Evolutionary conservation across 129 eudicot genomes (phyloP).

Genomic region (Escallonia herrerae): DNA sequence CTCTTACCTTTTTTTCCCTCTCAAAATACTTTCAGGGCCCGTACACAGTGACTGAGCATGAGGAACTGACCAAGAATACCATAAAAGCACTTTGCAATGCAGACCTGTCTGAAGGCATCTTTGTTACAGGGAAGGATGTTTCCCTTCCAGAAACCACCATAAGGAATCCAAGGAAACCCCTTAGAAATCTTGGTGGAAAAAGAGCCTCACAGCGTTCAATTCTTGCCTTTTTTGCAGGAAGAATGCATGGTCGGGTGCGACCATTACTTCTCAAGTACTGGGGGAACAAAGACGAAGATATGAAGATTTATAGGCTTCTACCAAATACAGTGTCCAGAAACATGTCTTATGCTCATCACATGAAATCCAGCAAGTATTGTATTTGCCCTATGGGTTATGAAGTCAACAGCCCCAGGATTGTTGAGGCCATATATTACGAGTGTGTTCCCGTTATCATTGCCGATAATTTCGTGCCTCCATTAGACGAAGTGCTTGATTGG

Average conservation of each 20-base stretch:
- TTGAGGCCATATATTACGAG: conserved; percentile 83
- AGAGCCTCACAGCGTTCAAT: conserved; percentile 74
- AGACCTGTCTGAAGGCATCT: conserved; percentile 77
- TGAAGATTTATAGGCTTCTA: conserved; percentile 61
- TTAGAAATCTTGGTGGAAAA: conserved; percentile 67
- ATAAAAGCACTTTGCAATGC: conserved; percentile 92
- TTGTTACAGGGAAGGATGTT: conserved; percentile 59
- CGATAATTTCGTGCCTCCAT: conserved; percentile 72
- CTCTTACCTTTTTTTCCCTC: background rate
- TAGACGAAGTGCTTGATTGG: conserved; percentile 76
- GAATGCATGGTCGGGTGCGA: conserved; percentile 86
- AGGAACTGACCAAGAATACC: conserved; percentile 60
- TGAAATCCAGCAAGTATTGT: conserved; percentile 94
- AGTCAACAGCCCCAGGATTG: conserved; percentile 94
- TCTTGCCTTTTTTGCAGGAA: conserved; percentile 90
- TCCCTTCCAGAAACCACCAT: conserved; percentile 91
- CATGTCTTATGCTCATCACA: conserved; percentile 66
- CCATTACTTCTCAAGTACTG: conserved; percentile 62
- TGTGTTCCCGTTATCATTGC: conserved; percentile 96
- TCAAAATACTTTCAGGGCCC: conserved; percentile 59
- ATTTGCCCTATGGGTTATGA: conserved; percentile 94
- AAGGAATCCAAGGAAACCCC: conserved; percentile 53
- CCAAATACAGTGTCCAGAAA: conserved; percentile 39
- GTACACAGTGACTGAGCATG: conserved; percentile 61
- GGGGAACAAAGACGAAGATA: conserved; percentile 55